A percentile compares a stretch with the other conserved stretches of the same genome.
Conservation (phyloP, 192 early-diverging fungal species). For the Spinellus fusiger region DNA sequence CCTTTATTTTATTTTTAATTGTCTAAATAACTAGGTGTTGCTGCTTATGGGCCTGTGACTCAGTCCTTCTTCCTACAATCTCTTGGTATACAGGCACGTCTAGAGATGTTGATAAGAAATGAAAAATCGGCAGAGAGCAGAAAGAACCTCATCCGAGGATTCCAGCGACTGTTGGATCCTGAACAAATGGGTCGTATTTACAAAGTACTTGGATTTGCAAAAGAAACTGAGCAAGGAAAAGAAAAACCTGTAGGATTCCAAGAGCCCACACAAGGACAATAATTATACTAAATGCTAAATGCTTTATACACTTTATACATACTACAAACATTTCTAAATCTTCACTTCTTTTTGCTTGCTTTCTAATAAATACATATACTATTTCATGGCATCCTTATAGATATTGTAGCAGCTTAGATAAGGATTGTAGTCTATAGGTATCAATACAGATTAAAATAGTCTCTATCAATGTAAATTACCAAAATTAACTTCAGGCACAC, state of each 20-base stretch:
- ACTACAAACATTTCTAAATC: too few relatives aligned
- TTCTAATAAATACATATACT: too few relatives aligned
- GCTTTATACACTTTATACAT: too few relatives aligned
- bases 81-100: constrained; percentile 76
- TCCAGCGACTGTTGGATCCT: constrained; percentile 70
- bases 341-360: too few relatives aligned
- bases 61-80: constrained; percentile 71
- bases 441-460: too few relatives aligned
- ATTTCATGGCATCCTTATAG: too few relatives aligned
- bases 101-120: constrained; percentile 60
- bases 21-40: constrained; percentile 4
- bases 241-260: neutral
- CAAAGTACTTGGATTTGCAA: constrained; percentile 59
- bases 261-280: neutral
- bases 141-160: constrained; percentile 61
- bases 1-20: neutral
- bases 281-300: neutral
- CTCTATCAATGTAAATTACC: too few relatives aligned
- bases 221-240: constrained; percentile 3
- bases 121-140: constrained; percentile 41
- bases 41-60: constrained; percentile 69
- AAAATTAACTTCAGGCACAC: constrained; percentile 41
- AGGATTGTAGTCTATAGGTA: too few relatives aligned
- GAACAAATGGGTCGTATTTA: constrained; percentile 84
- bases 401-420: too few relatives aligned